These are phyloP conservation scores for Hypomyces rosellus DNA, from an alignment of 2,329 filamentous ascomycete genomes.

Conservation along the genomic window DNA sequence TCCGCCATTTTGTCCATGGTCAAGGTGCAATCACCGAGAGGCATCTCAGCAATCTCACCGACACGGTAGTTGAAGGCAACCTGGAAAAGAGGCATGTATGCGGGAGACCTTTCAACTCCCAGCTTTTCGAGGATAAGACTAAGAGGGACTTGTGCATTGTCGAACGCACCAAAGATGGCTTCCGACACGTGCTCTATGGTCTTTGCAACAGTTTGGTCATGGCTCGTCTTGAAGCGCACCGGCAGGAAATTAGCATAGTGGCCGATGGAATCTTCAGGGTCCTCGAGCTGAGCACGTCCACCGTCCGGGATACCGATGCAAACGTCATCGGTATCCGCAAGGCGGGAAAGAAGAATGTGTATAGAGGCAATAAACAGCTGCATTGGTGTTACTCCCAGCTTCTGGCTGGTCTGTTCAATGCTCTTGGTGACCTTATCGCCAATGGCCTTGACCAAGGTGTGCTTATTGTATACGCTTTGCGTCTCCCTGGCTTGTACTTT, in stretches of 20 bases:
- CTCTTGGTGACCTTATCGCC: background rate
- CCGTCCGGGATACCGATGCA: slow-evolving; percentile 39
- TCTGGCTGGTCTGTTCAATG: slow-evolving; percentile 14
- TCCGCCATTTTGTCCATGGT: slow-evolving; percentile 15
- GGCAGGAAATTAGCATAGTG: slow-evolving; percentile 35
- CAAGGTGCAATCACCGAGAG: slow-evolving; percentile 17
- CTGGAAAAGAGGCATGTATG: slow-evolving; percentile 40
- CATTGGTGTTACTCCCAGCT: slow-evolving; percentile 26
- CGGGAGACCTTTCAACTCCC: slow-evolving; percentile 30
- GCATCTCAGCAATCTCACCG: slow-evolving; percentile 20
- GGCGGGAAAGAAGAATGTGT: slow-evolving; percentile 23
- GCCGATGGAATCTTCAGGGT: slow-evolving; percentile 3
- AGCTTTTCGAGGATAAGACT: slow-evolving; percentile 38
- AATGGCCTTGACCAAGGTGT: too few relatives aligned
- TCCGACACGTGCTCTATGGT: slow-evolving; percentile 14
- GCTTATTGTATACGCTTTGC: too few relatives aligned
- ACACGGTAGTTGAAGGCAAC: slow-evolving; percentile 41
- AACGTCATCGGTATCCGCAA: slow-evolving; percentile 28
- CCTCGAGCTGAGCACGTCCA: slow-evolving; percentile 12
- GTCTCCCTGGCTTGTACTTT: too few relatives aligned
- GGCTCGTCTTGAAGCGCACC: slow-evolving; percentile 26
- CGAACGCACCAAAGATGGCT: slow-evolving; percentile 23
- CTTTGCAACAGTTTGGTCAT: slow-evolving; percentile 19
- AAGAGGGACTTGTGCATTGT: slow-evolving; percentile 38
- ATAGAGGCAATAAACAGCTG: slow-evolving; percentile 42